A percentile compares a stretch with the other conserved stretches of the same genome.
Conservation (phyloP, 495 filamentous ascomycete genomes). For the Neurospora pannonica region DNA sequence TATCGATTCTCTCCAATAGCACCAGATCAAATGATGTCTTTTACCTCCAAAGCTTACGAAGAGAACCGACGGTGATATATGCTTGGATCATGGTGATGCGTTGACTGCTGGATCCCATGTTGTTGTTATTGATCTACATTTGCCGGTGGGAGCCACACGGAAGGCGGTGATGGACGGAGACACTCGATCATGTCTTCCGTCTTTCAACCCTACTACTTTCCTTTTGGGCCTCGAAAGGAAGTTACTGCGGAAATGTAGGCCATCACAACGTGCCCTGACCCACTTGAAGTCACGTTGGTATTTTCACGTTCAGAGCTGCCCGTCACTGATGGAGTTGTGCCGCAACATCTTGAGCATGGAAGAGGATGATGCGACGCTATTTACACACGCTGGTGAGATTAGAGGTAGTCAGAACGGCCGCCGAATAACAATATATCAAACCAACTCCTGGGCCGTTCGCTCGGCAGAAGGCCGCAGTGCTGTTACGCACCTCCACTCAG, state of each 20-base stretch:
- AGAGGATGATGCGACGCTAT: fast-evolving
- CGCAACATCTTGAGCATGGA: neutral
- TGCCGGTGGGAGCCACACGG: neutral
- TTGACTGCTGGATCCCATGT: neutral
- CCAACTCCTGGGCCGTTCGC: neutral
- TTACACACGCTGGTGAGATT: neutral
- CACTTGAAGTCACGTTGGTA: neutral
- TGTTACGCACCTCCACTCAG: neutral
- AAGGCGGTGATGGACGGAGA: neutral
- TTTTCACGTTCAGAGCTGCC: neutral
- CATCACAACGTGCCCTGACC: neutral
- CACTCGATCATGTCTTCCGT: neutral
- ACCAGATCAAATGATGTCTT: neutral
- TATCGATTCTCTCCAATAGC: neutral
- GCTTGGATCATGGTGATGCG: neutral
- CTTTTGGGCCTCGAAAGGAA: neutral
- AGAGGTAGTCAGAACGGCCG: neutral
- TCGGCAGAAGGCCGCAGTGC: neutral
- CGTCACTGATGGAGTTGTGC: neutral
- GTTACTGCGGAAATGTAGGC: neutral
- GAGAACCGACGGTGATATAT: neutral
- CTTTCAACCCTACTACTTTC: neutral
- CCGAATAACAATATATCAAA: neutral
- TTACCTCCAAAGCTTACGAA: neutral
- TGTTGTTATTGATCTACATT: neutral